Conservation (phyloP, 805 yeast species). For the Nakazawaea ernobii region DNA sequence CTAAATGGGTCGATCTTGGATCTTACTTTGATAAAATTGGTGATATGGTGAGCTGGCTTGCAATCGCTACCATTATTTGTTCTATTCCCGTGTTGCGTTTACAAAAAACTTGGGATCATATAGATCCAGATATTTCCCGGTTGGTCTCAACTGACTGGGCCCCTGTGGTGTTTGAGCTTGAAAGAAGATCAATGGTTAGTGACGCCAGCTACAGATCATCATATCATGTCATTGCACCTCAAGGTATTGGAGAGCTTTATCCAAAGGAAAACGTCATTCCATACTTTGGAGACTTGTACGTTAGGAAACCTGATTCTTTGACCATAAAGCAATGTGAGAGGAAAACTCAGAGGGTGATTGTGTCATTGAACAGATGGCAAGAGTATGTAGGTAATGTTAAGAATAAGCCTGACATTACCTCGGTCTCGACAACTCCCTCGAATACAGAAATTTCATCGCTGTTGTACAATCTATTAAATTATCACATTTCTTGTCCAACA, state of each 20-base stretch:
- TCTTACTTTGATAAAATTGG: slow-evolving; percentile 71
- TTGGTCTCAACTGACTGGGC: slow-evolving; percentile 81
- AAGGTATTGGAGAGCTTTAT: slow-evolving; percentile 74
- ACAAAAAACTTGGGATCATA: slow-evolving; percentile 66
- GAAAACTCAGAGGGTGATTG: slow-evolving; percentile 59
- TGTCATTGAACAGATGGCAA: slow-evolving; percentile 80
- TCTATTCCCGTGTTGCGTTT: slow-evolving; percentile 78
- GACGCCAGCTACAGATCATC: slow-evolving; percentile 53
- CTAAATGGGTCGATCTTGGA: slow-evolving; percentile 85
- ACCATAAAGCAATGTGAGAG: slow-evolving; percentile 54
- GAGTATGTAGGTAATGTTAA: slow-evolving; percentile 51
- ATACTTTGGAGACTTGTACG: slow-evolving; percentile 80
- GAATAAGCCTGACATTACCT: slow-evolving; percentile 31
- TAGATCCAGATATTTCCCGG: slow-evolving; percentile 53
- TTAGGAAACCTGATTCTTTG: slow-evolving; percentile 35
- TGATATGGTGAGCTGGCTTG: slow-evolving; percentile 93
- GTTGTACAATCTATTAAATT: slow-evolving; percentile 40
- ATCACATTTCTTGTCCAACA: slow-evolving; percentile 33
- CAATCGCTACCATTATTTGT: slow-evolving; percentile 77
- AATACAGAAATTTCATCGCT: slow-evolving; percentile 29
- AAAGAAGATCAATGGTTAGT: slow-evolving; percentile 60
- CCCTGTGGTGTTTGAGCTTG: slow-evolving; percentile 85
- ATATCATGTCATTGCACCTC: slow-evolving; percentile 76
- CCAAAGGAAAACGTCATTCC: slow-evolving; percentile 79
- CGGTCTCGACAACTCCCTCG: slow-evolving; percentile 5